These are phyloP conservation scores for Boechera stricta DNA, from an alignment of 345 rosid genomes.

Conservation along the genomic window DNA sequence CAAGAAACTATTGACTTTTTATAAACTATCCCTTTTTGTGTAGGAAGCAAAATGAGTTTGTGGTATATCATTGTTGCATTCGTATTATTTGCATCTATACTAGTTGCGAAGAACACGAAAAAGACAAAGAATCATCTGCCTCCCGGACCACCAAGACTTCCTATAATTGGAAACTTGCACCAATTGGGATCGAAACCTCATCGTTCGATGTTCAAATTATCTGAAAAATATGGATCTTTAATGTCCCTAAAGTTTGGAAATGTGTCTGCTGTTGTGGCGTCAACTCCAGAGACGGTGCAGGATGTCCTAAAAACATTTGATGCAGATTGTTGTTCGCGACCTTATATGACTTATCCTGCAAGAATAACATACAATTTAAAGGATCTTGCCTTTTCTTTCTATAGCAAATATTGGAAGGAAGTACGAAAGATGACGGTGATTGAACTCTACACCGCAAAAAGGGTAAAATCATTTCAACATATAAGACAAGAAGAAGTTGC, in stretches of 20 bases:
- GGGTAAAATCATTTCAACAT: constrained; percentile 45
- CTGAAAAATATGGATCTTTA: constrained; percentile 54
- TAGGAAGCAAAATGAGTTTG: constrained; percentile 29
- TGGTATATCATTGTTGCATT: constrained; percentile 23
- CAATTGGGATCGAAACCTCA: constrained; percentile 53
- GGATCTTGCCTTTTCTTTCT: constrained; percentile 47
- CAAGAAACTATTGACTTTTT: no score
- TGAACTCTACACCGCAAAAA: constrained; percentile 50
- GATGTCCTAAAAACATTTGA: constrained; percentile 50
- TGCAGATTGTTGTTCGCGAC: constrained; percentile 51
- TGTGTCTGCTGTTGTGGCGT: constrained; percentile 48
- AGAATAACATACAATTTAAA: constrained; percentile 39
- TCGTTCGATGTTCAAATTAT: constrained; percentile 42
- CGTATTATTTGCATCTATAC: constrained; percentile 15
- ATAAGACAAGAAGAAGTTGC: constrained; percentile 49
- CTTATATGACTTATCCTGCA: constrained; percentile 35
- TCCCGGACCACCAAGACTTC: constrained; percentile 50
- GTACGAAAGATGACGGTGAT: constrained; percentile 44
- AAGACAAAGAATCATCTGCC: constrained; percentile 30
- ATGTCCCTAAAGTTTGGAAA: constrained; percentile 54
- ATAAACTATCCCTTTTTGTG: no score
- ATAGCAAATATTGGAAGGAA: constrained; percentile 47
- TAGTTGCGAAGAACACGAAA: constrained; percentile 20
- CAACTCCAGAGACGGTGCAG: constrained; percentile 51
- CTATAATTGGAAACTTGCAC: constrained; percentile 54